phyloP scores from a whole-genome alignment of 2,329 filamentous ascomycete species.

The Cercospora brassicicola region DNA sequence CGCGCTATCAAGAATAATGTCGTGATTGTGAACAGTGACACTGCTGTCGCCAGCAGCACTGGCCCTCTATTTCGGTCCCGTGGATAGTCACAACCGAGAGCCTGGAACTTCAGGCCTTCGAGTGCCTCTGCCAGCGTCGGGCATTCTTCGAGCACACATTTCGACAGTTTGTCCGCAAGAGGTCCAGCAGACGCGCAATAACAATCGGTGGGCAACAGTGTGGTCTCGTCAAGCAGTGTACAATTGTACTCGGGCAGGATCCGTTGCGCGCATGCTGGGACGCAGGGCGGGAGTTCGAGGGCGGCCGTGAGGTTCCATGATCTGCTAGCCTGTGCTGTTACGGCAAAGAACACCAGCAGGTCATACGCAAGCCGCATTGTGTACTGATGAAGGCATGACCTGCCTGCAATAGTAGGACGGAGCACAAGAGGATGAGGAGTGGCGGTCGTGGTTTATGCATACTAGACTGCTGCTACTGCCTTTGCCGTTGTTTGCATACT shows the following conservation, averaged over 20 bases:
- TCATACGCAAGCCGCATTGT: not conserved
- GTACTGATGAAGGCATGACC: not conserved
- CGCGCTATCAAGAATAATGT: slow-evolving; percentile 11
- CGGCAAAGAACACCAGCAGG: not conserved
- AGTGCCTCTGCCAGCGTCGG: slow-evolving; percentile 4
- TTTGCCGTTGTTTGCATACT: not conserved
- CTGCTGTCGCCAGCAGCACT: not conserved
- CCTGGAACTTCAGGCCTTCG: slow-evolving; percentile 13
- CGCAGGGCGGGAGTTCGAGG: slow-evolving; percentile 3
- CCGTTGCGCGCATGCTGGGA: not conserved
- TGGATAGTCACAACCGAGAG: slow-evolving; percentile 4
- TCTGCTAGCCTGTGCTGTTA: not conserved
- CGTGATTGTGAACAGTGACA: slow-evolving; percentile 9
- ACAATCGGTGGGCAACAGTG: slow-evolving; percentile 3
- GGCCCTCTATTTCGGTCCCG: not conserved
- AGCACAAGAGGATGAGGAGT: not conserved
- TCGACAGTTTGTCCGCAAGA: not conserved
- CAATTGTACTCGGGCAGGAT: slow-evolving; percentile 4
- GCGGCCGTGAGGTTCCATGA: slow-evolving; percentile 5
- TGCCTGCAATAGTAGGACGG: not conserved
- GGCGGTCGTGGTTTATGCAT: not conserved
- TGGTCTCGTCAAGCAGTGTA: not conserved
- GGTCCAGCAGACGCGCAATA: slow-evolving; percentile 3
- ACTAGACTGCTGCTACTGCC: not conserved
- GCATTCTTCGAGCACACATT: slow-evolving; percentile 8